phyloP scores from a whole-genome alignment of 2,329 filamentous ascomycete genomes.

The Ophiognomonia clavigignenti-juglandacearum region DNA sequence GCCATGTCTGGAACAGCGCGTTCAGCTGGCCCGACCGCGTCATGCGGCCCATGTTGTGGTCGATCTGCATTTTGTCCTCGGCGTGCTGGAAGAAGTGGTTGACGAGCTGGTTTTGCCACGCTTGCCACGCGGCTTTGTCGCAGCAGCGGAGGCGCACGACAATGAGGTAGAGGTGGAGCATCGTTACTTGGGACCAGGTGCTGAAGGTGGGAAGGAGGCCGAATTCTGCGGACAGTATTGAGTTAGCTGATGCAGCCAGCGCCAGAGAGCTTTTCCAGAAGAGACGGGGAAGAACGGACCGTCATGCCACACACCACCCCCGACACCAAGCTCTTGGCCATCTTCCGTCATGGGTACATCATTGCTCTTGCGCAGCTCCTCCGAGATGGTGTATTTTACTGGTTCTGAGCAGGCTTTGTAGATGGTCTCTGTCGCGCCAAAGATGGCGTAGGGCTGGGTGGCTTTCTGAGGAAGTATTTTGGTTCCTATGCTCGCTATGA shows the following conservation, averaged over 20 bases:
- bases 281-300: slow-evolving; percentile 44
- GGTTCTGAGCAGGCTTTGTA: slow-evolving; percentile 70
- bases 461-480: slow-evolving; percentile 15
- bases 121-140: slow-evolving; percentile 60
- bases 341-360: slow-evolving; percentile 66
- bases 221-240: slow-evolving; percentile 52
- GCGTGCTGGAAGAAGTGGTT: slow-evolving; percentile 94
- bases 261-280: too few species aligned
- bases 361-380: slow-evolving; percentile 59
- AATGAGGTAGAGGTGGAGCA: slow-evolving; percentile 92
- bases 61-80: slow-evolving; percentile 76
- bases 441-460: slow-evolving; percentile 62
- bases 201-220: slow-evolving; percentile 82
- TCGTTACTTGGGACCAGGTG: slow-evolving; percentile 93
- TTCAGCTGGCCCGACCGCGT: slow-evolving; percentile 67
- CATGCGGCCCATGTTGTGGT: slow-evolving; percentile 64
- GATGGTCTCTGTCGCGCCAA: slow-evolving; percentile 71
- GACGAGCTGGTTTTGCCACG: slow-evolving; percentile 84
- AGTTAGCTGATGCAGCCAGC: too few species aligned
- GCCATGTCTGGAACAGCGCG: slow-evolving; percentile 91
- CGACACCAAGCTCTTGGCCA: slow-evolving; percentile 77
- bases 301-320: slow-evolving; percentile 75
- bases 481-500: slow-evolving; percentile 3
- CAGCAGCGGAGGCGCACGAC: slow-evolving; percentile 79
- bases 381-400: slow-evolving; percentile 72